These are phyloP conservation scores for Pseudocercospora fuligena DNA, from an alignment of 2,329 filamentous ascomycete genomes.

Conservation along the genomic window DNA sequence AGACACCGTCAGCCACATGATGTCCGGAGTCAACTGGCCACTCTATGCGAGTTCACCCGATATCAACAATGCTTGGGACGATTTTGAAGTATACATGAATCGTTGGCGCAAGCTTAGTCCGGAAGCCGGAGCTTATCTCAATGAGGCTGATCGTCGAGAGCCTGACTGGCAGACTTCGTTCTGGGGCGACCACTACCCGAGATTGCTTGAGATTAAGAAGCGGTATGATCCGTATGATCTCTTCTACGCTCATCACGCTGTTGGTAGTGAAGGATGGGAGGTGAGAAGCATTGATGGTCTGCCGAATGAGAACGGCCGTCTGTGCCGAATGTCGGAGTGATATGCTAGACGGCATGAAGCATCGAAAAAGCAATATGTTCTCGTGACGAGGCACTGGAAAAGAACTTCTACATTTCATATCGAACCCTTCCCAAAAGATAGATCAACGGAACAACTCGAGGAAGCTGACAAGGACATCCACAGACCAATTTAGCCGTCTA, in stretches of 20 bases:
- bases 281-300: conserved; percentile 7
- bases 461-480: not conserved
- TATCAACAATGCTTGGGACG: not conserved
- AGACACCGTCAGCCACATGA: conserved; percentile 22
- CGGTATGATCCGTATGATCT: conserved; percentile 42
- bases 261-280: conserved; percentile 22
- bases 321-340: not conserved
- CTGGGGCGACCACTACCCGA: conserved; percentile 43
- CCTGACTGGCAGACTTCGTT: conserved; percentile 43
- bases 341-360: too few species aligned
- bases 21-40: conserved; percentile 24
- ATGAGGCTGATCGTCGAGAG: conserved; percentile 49
- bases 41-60: conserved; percentile 41
- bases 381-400: not conserved
- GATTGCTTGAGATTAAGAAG: conserved; percentile 39
- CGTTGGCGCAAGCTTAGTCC: conserved; percentile 47
- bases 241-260: conserved; percentile 28
- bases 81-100: conserved; percentile 5
- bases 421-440: not conserved
- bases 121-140: conserved; percentile 51
- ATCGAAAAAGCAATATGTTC: too few species aligned
- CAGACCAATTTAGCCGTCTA: not conserved
- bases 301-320: conserved; percentile 10
- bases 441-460: not conserved
- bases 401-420: not conserved